Evolutionary conservation across 768 basidiomycete species (phyloP), one percentile per base, ranked within the genome.

Genomic region (Tulasnella sp.): DNA sequence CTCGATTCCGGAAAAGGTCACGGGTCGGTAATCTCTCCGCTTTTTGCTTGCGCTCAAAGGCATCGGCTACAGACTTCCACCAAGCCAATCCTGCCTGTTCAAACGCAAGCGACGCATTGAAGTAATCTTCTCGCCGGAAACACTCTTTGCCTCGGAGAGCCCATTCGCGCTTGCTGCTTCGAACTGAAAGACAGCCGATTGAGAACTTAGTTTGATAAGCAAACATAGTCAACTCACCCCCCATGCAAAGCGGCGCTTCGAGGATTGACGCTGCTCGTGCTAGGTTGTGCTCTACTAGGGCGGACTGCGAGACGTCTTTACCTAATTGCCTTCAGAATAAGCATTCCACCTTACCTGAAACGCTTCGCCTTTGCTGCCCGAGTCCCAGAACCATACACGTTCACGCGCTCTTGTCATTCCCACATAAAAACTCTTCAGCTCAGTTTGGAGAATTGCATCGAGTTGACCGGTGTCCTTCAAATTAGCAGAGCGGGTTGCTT

Each of bases 351-450:
- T 14, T 19, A 73, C 72, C 66, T 73, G 19, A 42, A 74, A 68
- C 1, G 66, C 59, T 12, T 59, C 32, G n/a, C 59, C 73, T 40
- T 22, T 52, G 8, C 8, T 36, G 26, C 34, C 22, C 1, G 65
- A 68, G 22, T 74, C 74, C 74, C 74, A 74, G 16, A 74, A 9
- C 74, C 74, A 74, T 22, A 62, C 36, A 12, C 63, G 73, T 16
- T 73, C 35, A 4, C 74, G 74, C 14, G 74, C 74, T 40, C 74
- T 12, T 8, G 74, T 74, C 32, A 74, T 17, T 1, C 74, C 74
- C 19, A 74, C 74, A 40, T 74, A 74, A 9, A 74, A 39, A 36
- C 35, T 32, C 37, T 74, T 74, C 22, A 74, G 35, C 74, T 74
- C 74, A n/a, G 64, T 62, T 19, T 74, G 62, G 6, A 74, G 62